Evolutionary conservation across 345 rosid species (phyloP).

Genomic region (Eucalyptus marginata): DNA sequence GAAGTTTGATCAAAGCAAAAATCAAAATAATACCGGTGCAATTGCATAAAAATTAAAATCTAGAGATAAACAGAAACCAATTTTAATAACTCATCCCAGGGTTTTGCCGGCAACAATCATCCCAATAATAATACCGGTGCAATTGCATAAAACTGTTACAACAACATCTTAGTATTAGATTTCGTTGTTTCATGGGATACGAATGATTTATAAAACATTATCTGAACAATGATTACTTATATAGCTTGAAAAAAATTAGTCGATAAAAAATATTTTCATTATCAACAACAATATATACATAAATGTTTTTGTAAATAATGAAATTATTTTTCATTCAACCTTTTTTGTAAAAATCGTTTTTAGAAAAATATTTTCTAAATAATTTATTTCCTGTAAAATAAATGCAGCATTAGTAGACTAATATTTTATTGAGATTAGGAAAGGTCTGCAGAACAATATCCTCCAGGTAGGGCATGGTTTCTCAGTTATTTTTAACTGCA

Average conservation of each 20-base stretch:
- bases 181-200: background rate
- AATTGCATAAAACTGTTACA: background rate
- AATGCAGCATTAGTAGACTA: background rate
- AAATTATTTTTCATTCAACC: no score
- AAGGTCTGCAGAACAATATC: background rate
- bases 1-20: no score
- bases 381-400: no score
- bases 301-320: background rate
- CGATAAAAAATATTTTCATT: background rate
- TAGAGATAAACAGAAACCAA: background rate
- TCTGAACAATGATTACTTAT: no score
- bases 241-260: no score
- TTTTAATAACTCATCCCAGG: background rate
- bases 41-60: no score
- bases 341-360: no score
- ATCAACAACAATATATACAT: background rate
- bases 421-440: background rate
- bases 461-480: background rate
- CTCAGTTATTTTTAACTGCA: background rate
- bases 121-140: background rate
- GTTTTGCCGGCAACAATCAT: background rate
- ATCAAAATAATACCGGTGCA: no score
- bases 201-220: no score
- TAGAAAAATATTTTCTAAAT: no score
- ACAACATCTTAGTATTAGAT: background rate